Evolutionary conservation across 2,329 filamentous ascomycete genomes (phyloP).

Genomic region (Epichloe coenophiala): DNA sequence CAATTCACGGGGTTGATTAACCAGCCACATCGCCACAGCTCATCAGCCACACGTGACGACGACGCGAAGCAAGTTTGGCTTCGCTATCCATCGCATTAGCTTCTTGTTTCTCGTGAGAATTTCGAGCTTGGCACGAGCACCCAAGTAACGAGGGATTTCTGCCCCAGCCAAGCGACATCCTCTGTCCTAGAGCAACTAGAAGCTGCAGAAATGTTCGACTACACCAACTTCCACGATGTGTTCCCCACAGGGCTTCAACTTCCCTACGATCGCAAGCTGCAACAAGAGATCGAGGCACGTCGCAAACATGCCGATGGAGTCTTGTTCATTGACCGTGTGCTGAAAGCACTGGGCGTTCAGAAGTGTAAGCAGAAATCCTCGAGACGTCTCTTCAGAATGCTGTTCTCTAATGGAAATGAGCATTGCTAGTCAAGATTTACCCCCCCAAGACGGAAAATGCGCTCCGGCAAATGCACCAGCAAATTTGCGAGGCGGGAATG

Average conservation of each 20-base stretch:
- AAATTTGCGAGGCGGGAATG: conserved; percentile 50
- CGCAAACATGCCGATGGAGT: conserved; percentile 55
- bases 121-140: too few relatives aligned
- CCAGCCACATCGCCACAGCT: neutral
- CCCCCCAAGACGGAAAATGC: conserved; percentile 55
- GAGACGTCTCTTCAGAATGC: neutral
- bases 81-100: too few relatives aligned
- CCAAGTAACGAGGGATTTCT: too few relatives aligned
- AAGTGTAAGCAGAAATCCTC: conserved; percentile 36
- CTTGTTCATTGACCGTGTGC: conserved; percentile 68
- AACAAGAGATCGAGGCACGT: conserved; percentile 50
- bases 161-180: neutral
- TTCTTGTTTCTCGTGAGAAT: too few relatives aligned
- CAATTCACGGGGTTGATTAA: neutral
- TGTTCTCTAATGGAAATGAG: neutral
- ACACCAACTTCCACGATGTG: conserved; percentile 52
- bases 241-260: conserved; percentile 49
- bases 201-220: conserved; percentile 40
- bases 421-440: conserved; percentile 45
- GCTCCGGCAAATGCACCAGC: conserved; percentile 55
- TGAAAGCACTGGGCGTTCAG: conserved; percentile 54
- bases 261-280: conserved; percentile 46
- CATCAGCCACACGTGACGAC: conserved; percentile 11
- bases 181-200: neutral
- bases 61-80: conserved; percentile 4